Evolutionary conservation across 345 rosid species (phyloP).

Genomic region (Citrus sinensis): DNA sequence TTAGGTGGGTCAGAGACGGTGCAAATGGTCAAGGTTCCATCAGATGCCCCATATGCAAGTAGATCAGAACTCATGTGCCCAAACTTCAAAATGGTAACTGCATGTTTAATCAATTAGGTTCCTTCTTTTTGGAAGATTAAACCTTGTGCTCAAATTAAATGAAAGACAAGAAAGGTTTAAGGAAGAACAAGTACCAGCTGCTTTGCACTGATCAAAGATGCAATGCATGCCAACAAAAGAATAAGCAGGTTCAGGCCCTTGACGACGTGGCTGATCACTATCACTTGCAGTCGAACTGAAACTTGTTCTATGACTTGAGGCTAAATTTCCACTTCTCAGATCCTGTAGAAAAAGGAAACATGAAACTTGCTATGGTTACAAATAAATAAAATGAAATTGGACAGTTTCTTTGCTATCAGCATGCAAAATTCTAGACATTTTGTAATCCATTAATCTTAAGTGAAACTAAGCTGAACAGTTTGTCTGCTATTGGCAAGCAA

Average conservation of each 20-base stretch:
- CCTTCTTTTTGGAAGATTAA: constrained; percentile 7
- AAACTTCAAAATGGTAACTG: constrained; percentile 94
- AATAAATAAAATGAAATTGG: background rate
- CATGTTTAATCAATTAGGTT: constrained; percentile 26
- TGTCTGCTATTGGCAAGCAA: background rate
- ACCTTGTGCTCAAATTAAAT: constrained; percentile 2
- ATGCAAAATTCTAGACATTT: background rate
- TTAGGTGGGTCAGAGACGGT: constrained; percentile 74
- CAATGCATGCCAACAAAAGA: constrained; percentile 98
- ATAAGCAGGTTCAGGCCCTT: constrained; percentile 72
- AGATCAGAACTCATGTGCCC: constrained; percentile 94
- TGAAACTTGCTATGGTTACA: constrained; percentile 7
- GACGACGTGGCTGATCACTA: constrained; percentile 50
- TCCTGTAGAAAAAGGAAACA: constrained; percentile 46
- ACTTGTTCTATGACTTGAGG: constrained; percentile 75
- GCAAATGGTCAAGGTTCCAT: constrained; percentile 89
- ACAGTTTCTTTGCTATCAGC: background rate
- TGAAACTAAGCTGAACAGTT: background rate
- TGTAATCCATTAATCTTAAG: background rate
- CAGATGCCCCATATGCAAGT: constrained; percentile 94
- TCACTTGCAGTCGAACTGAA: constrained; percentile 81
- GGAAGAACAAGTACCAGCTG: constrained; percentile 54
- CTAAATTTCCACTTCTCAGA: constrained; percentile 49
- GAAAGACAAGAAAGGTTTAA: background rate
- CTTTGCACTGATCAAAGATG: constrained; percentile 93